Base-by-base conservation (phyloP, 2,329 filamentous ascomycete species). In the Amauroascus niger region DNA sequence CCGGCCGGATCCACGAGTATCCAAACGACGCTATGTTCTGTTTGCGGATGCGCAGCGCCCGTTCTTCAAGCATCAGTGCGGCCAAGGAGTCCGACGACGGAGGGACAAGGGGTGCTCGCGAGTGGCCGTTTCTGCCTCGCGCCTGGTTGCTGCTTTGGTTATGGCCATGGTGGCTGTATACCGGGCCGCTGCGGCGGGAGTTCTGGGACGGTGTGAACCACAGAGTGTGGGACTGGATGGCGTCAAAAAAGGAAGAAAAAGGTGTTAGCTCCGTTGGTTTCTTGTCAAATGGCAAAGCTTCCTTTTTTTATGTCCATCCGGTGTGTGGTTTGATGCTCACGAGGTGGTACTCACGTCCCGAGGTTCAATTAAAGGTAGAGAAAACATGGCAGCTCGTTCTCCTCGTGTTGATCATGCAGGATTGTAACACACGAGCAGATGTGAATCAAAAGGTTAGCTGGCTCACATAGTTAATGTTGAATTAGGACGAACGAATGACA, bases 1-100 rank as follows among this genome's bases (percentile, higher is more conserved):
- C 89, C 0, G 93, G 93, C 55, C 86, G 87, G 53, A 98, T 83
- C 93, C 93, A 98, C 43, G 80, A 80, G 60, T 84, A 86, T 56
- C 93, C 93, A 65, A 94, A 96, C 63, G 89, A 87, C 46, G 86
- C 81, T 28, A 97, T 85, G 60, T 91, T 88, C 46, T 81, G 73
- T 64, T 90, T 88, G 45, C 91, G 87, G 7, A 84, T 79, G 52
- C 84, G 80, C 59, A 94, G 78, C 55, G 82, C 79, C 57, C 82
- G 79, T 71, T 97, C 93, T 66, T 96, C 91, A 40, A 81, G 73
- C 24, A 80, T 76, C 9, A 95, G 79, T 1, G 83, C 77, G 8
- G 84, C 79, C 2, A 95, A 81, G 1, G 79, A 76, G 24, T 69
- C 83, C 77, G 61, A 79, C 73, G 65, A 82, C 73, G 57, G 79